A percentile compares a stretch with the other conserved stretches of the same genome.
These are phyloP conservation scores for Rhizophagus sp. DNA, from an alignment of 192 early-diverging fungal species.

Conservation along the genomic window DNA sequence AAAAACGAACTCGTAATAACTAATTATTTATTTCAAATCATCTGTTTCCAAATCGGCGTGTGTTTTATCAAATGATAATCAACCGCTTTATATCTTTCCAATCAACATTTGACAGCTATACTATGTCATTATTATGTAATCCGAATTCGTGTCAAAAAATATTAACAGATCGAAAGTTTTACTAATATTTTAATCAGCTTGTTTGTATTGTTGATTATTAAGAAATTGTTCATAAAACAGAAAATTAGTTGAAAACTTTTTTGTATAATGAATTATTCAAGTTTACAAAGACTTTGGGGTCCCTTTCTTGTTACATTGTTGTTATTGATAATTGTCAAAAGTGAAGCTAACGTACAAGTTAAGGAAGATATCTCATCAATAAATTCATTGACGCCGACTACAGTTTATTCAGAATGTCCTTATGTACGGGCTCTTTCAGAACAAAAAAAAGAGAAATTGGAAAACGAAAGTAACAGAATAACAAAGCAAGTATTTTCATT, in stretches of 20 bases:
- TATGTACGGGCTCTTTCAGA: background rate
- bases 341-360: background rate
- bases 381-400: background rate
- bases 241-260: background rate
- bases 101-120: background rate
- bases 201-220: too few relatives aligned
- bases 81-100: background rate
- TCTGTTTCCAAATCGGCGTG: background rate
- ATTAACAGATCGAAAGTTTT: background rate
- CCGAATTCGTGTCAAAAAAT: background rate
- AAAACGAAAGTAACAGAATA: slow-evolving; percentile 26
- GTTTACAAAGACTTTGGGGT: background rate
- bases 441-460: background rate
- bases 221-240: background rate
- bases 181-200: too few relatives aligned
- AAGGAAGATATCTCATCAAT: background rate
- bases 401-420: background rate
- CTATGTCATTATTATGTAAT: background rate
- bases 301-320: background rate
- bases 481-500: slow-evolving; percentile 52
- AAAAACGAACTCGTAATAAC: too few relatives aligned
- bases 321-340: background rate
- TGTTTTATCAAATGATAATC: background rate
- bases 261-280: background rate
- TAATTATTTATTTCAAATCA: too few relatives aligned